These are phyloP conservation scores for Schizopora paradoxa DNA, from an alignment of 1,284 basidiomycete genomes.

Conservation along the genomic window DNA sequence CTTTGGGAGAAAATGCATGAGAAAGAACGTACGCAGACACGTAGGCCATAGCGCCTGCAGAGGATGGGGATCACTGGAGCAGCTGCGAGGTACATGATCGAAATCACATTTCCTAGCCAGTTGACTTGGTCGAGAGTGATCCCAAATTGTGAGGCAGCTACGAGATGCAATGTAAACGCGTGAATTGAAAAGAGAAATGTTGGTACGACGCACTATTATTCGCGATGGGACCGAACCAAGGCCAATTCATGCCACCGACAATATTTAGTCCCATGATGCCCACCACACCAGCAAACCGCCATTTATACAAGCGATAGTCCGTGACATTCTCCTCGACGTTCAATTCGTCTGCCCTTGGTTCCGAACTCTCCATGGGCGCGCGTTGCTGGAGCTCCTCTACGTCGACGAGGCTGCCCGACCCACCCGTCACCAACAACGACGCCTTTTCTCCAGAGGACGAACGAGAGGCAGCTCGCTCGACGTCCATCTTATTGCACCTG, in stretches of 20 bases:
- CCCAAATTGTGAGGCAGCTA: conserved; percentile 55
- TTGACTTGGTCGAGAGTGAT: conserved; percentile 64
- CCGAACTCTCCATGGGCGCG: too few relatives aligned
- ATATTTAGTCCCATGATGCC: conserved; percentile 61
- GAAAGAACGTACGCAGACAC: conserved; percentile 44
- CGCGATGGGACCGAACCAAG: conserved; percentile 76
- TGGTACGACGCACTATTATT: conserved; percentile 44
- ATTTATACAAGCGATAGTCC: conserved; percentile 59
- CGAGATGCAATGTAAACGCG: not conserved
- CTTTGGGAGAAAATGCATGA: not conserved
- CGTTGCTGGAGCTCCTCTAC: too few relatives aligned
- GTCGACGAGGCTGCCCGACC: too few relatives aligned
- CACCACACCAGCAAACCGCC: conserved; percentile 57
- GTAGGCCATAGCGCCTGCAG: conserved; percentile 53
- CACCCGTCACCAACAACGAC: too few relatives aligned
- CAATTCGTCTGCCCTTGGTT: too few relatives aligned
- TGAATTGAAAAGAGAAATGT: not conserved
- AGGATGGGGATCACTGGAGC: conserved; percentile 53
- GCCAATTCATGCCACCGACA: conserved; percentile 57
- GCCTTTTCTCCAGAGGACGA: too few relatives aligned
- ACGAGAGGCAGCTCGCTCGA: too few relatives aligned
- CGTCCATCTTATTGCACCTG: too few relatives aligned
- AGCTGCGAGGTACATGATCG: conserved; percentile 54
- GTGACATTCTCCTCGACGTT: too few relatives aligned
- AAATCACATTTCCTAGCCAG: conserved; percentile 69